These are phyloP conservation scores for Apiospora arundinis DNA, from an alignment of 2,329 filamentous ascomycete genomes.

Conservation along the genomic window DNA sequence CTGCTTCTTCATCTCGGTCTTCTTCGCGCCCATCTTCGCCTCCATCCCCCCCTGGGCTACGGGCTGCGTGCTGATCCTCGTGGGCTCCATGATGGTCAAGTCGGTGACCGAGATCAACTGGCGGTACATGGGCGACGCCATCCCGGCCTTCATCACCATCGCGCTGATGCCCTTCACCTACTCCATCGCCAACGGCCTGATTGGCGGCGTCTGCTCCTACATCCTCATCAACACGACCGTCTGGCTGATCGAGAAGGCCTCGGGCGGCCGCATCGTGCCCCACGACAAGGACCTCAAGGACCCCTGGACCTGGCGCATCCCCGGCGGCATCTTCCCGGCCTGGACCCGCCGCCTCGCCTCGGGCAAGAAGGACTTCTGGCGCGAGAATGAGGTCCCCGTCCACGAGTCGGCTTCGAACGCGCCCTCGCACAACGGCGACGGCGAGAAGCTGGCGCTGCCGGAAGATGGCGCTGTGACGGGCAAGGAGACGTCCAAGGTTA, in stretches of 20 bases:
- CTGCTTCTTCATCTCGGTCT: conserved; percentile 86
- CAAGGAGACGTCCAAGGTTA: conserved; percentile 15
- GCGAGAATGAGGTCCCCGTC: conserved; percentile 41
- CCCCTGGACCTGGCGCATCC: conserved; percentile 78
- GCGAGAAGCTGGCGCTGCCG: conserved; percentile 3
- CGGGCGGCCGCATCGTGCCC: conserved; percentile 74
- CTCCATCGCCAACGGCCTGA: conserved; percentile 85
- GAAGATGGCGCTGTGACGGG: not conserved
- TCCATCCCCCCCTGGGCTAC: conserved; percentile 91
- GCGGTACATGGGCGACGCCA: conserved; percentile 81
- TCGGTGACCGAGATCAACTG: conserved; percentile 87
- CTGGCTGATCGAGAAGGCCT: conserved; percentile 70
- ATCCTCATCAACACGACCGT: conserved; percentile 75
- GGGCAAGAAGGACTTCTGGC: conserved; percentile 81
- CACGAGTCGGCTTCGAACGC: conserved; percentile 30
- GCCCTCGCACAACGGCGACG: not conserved
- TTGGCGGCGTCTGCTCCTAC: conserved; percentile 80
- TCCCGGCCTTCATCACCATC: conserved; percentile 85
- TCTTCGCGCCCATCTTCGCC: conserved; percentile 90
- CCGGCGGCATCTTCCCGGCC: conserved; percentile 75
- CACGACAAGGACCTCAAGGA: conserved; percentile 79
- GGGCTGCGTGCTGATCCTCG: conserved; percentile 84
- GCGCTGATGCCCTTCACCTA: conserved; percentile 90
- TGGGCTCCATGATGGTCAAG: conserved; percentile 86
- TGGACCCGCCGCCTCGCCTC: conserved; percentile 70